Evolutionary conservation across 2,329 filamentous ascomycete genomes (phyloP).

Genomic region (Penicillium glabrum): DNA sequence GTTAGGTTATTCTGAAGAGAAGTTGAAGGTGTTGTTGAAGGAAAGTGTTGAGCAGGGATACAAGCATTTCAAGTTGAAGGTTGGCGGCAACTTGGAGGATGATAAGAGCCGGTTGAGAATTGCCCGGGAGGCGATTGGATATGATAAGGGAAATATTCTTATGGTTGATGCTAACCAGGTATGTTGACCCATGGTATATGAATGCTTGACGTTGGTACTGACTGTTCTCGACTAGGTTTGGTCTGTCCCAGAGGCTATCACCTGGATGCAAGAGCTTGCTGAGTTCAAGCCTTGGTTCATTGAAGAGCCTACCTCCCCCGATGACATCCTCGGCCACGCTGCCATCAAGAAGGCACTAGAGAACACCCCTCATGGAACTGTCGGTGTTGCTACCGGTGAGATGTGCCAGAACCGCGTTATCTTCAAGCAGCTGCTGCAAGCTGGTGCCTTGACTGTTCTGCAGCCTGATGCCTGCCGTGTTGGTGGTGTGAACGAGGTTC

Average conservation of each 20-base stretch:
- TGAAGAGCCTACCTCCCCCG: slow-evolving; percentile 87
- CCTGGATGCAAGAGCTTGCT: slow-evolving; percentile 77
- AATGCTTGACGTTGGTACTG: background rate
- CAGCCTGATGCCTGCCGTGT: slow-evolving; percentile 89
- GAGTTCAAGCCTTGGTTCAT: slow-evolving; percentile 87
- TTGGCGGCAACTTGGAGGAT: slow-evolving; percentile 70
- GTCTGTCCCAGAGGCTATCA: slow-evolving; percentile 85
- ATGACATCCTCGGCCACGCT: slow-evolving; percentile 86
- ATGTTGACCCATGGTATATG: slow-evolving; percentile 11
- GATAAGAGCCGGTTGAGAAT: slow-evolving; percentile 71
- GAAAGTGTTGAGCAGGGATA: slow-evolving; percentile 78
- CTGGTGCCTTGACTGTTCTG: slow-evolving; percentile 80
- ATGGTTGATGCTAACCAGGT: slow-evolving; percentile 94
- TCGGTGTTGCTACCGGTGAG: slow-evolving; percentile 87
- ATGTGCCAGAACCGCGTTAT: slow-evolving; percentile 95
- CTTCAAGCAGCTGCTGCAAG: slow-evolving; percentile 85
- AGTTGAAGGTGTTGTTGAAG: slow-evolving; percentile 72
- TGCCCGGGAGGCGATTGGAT: slow-evolving; percentile 77
- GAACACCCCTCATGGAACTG: slow-evolving; percentile 53
- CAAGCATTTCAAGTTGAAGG: slow-evolving; percentile 87
- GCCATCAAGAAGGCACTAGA: slow-evolving; percentile 77
- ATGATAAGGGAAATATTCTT: slow-evolving; percentile 77
- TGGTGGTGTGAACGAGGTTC: slow-evolving; percentile 86
- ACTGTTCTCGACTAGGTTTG: slow-evolving; percentile 55
- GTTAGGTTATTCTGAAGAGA: slow-evolving; percentile 87